Evolutionary conservation across 768 basidiomycete genomes (phyloP).

Genomic region (Crepidotus variabilis): DNA sequence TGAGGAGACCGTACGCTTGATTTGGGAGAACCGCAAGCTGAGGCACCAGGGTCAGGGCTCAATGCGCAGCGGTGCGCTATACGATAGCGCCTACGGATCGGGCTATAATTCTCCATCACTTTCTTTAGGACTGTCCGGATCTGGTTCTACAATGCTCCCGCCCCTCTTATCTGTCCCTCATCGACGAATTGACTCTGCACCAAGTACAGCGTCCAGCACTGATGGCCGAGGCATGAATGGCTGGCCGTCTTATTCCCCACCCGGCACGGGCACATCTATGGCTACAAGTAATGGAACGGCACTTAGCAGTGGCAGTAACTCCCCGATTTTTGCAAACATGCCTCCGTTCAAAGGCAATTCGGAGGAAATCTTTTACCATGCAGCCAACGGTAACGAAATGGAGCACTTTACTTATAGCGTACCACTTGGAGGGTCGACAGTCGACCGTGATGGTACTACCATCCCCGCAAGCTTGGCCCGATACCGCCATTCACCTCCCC

Average conservation of each 20-base stretch:
- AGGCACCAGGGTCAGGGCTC: constrained; percentile 24
- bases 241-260: constrained; percentile 64
- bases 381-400: constrained; percentile 32
- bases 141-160: constrained; percentile 36
- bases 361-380: constrained; percentile 38
- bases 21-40: constrained; percentile 45
- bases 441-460: constrained; percentile 22
- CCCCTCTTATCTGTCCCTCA: constrained; percentile 37
- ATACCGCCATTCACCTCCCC: constrained; percentile 1
- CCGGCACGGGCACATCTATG: constrained; percentile 50
- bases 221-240: constrained; percentile 45
- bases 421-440: constrained; percentile 24
- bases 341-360: constrained; percentile 30
- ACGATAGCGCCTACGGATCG: constrained; percentile 21
- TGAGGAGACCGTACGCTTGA: constrained; percentile 53
- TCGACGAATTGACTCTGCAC: constrained; percentile 46
- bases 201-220: constrained; percentile 44
- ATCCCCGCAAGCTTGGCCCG: constrained; percentile 18
- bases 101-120: constrained; percentile 14
- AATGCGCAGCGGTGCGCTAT: constrained; percentile 9
- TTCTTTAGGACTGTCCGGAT: constrained; percentile 16
- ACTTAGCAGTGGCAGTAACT: constrained; percentile 37
- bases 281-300: constrained; percentile 42
- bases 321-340: constrained; percentile 39
- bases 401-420: constrained; percentile 51